Base-by-base conservation (phyloP, 129 eudicot genomes). In the Ambrosia trifida region DNA sequence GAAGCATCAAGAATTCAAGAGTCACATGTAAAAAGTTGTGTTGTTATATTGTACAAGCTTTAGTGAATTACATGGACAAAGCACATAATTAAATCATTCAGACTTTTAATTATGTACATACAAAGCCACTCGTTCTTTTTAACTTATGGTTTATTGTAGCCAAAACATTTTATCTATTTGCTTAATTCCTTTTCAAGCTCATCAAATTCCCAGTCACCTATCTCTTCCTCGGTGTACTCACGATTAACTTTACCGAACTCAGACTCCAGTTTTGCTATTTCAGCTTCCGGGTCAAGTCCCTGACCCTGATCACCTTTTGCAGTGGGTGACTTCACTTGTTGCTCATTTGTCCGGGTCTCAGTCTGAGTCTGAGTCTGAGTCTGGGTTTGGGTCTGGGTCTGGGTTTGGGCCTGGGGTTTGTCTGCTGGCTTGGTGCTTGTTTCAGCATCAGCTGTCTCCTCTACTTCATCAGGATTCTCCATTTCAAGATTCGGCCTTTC, bases 201-300 rank as follows among this genome's bases (percentile, higher is more conserved):
- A 41, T 90, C 99, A 50, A 95, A 85, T 72, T 95, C 97, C 97
- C 96, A 90, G 65, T 75, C 97, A n/a, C 91, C 85, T 9, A 90
- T 77, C 77, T 95, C 99, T 56, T 90, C 97, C 43, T 90, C 78
- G 5, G 96, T 78, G 77, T 87, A 94, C 33, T 85, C 89, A 0
- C 64, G 83, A 50, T 82, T 80, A 56, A 85, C 82, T 60, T 89
- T 90, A 62, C 99, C 99, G 56, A 90, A 87, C 54, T 90, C 96
- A 28, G 97, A 95, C 72, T 95, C 96, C 69, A 95, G 73, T 77
- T 83, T 86, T 13, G 96, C 99, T 58, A 95, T 67, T 57, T 90
- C 99, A 2, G 91, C 91, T 74, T 81, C 89, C 8, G 85, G 79
- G 74, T 94, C 96, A 13, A 87, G 80, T 60, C 72, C 79, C 49